Conservation (phyloP, 2,329 filamentous ascomycete genomes). For the Periglandula ipomoeae region DNA sequence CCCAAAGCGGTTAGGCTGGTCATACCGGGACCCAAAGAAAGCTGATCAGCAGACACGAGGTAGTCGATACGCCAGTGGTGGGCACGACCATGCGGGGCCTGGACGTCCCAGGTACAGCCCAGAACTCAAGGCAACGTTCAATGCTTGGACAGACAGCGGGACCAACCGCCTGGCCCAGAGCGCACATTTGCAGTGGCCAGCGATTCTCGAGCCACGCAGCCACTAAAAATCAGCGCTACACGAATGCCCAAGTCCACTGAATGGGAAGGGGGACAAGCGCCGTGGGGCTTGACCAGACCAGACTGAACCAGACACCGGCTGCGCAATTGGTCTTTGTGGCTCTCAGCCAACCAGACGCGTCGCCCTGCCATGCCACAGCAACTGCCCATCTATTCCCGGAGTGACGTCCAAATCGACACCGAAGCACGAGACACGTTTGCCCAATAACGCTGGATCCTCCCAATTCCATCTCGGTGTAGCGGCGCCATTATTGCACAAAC, state of each 20-base stretch:
- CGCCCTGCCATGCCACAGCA: background rate
- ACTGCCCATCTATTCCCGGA: background rate
- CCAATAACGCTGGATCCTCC: background rate
- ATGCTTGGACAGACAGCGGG: too few species aligned
- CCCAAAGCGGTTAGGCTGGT: conserved; percentile 12
- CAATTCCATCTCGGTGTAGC: conserved; percentile 1
- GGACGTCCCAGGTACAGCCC: background rate
- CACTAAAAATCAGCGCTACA: too few species aligned
- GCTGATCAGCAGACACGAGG: background rate
- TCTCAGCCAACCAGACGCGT: conserved; percentile 2
- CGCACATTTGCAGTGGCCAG: too few species aligned
- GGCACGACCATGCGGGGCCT: background rate
- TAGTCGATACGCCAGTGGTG: background rate
- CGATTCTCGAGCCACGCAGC: too few species aligned
- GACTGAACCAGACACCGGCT: too few species aligned
- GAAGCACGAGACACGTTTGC: conserved; percentile 2
- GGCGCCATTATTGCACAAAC: background rate
- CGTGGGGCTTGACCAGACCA: too few species aligned
- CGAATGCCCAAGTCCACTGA: too few species aligned
- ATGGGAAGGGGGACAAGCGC: too few species aligned
- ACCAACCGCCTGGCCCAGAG: too few species aligned
- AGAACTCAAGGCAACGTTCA: background rate
- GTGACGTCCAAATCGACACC: conserved; percentile 5
- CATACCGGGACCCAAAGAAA: background rate
- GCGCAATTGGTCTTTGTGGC: too few species aligned